Conservation (phyloP, 495 filamentous ascomycete genomes). For the Hypoxylon fuscum region DNA sequence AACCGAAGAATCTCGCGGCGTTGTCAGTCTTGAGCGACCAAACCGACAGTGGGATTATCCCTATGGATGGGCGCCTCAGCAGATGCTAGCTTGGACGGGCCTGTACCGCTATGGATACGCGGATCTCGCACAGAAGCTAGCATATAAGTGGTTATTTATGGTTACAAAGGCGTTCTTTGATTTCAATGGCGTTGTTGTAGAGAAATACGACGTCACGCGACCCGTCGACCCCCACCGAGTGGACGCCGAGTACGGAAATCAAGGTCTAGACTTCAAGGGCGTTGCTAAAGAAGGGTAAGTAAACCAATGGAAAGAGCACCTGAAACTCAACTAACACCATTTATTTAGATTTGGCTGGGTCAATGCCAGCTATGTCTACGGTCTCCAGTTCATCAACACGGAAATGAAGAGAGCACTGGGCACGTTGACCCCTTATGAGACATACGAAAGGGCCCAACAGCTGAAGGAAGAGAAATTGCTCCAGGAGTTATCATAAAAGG, state of each 20-base stretch:
- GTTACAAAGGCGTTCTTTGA: slow-evolving; percentile 96
- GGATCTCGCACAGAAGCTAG: slow-evolving; percentile 84
- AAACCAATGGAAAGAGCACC: slow-evolving; percentile 20
- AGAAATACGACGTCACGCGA: slow-evolving; percentile 97
- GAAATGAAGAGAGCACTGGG: slow-evolving; percentile 88
- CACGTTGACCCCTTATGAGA: slow-evolving; percentile 82
- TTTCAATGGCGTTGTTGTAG: slow-evolving; percentile 96
- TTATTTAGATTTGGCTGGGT: slow-evolving; percentile 91
- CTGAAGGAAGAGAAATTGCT: slow-evolving; percentile 54
- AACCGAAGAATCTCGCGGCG: slow-evolving; percentile 84
- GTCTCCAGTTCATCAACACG: slow-evolving; percentile 81
- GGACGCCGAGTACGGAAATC: slow-evolving; percentile 96
- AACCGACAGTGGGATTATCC: slow-evolving; percentile 99
- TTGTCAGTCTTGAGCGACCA: slow-evolving; percentile 79
- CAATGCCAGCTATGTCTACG: slow-evolving; percentile 94
- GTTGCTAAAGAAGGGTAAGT: slow-evolving; percentile 94
- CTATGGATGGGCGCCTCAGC: slow-evolving; percentile 97
- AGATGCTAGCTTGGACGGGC: slow-evolving; percentile 96
- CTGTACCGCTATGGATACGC: slow-evolving; percentile 89
- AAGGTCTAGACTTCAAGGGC: slow-evolving; percentile 91
- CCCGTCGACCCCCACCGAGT: slow-evolving; percentile 89
- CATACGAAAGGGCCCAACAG: slow-evolving; percentile 66
- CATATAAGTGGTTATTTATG: slow-evolving; percentile 98
- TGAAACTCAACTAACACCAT: slow-evolving; percentile 38
- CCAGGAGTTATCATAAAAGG: slow-evolving; percentile 42